Conservation (phyloP, 2,329 filamentous ascomycete genomes). For the Curvularia lunata region DNA sequence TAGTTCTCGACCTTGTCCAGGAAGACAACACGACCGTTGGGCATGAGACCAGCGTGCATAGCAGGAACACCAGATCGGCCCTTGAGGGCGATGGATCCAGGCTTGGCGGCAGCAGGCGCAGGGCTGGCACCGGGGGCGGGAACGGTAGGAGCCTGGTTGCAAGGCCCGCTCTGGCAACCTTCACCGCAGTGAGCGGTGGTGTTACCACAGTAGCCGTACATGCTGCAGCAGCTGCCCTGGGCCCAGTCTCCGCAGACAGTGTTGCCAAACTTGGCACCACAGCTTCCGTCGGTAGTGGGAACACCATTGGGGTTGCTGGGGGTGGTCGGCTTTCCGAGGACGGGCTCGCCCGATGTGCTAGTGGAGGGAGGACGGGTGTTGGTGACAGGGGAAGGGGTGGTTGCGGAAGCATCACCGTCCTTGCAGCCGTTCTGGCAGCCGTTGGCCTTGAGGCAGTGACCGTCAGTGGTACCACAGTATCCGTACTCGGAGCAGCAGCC, state of each 20-base stretch:
- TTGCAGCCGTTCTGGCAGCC: constrained; percentile 52
- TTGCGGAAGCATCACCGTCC: constrained; percentile 16
- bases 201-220: constrained; percentile 63
- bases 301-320: constrained; percentile 32
- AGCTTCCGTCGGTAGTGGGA: constrained; percentile 60
- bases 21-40: constrained; percentile 65
- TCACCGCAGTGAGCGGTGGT: constrained; percentile 60
- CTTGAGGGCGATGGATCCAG: constrained; percentile 57
- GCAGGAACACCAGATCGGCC: constrained; percentile 66
- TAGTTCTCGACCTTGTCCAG: constrained; percentile 70
- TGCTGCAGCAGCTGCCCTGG: constrained; percentile 61
- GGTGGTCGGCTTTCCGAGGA: constrained; percentile 43
- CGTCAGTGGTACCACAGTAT: constrained; percentile 48
- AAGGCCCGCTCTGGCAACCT: constrained; percentile 62
- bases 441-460: constrained; percentile 46
- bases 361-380: constrained; percentile 39
- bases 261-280: constrained; percentile 57
- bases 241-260: constrained; percentile 61
- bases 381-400: constrained; percentile 19
- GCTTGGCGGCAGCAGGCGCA: constrained; percentile 54
- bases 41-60: constrained; percentile 67
- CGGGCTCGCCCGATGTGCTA: constrained; percentile 46
- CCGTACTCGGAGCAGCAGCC: constrained; percentile 49
- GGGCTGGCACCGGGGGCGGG: constrained; percentile 54
- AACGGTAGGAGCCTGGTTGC: constrained; percentile 49